These are phyloP conservation scores for Syzygium syzygioides DNA, from an alignment of 441 rosid species.

Conservation along the genomic window DNA sequence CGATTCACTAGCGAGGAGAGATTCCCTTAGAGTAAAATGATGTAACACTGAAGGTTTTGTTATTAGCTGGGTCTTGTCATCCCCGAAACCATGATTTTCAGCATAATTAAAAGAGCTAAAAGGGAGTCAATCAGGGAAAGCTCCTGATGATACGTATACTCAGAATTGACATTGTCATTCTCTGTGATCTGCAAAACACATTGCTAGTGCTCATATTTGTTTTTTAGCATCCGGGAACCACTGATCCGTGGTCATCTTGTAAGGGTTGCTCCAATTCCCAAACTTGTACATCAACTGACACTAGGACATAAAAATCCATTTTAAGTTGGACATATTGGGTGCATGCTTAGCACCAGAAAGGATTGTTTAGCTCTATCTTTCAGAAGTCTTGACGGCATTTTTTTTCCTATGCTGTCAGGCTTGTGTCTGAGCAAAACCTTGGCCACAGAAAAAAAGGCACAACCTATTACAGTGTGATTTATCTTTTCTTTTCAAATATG, in stretches of 20 bases:
- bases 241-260: neutral
- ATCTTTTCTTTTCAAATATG: neutral
- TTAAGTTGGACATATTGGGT: neutral
- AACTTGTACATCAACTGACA: neutral
- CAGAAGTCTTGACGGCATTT: neutral
- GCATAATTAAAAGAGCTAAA: neutral
- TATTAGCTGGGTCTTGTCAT: neutral
- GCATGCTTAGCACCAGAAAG: neutral
- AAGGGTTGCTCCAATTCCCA: neutral
- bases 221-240: neutral
- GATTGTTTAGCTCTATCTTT: neutral
- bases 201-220: neutral
- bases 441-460: neutral
- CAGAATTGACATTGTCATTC: neutral
- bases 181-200: neutral
- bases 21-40: neutral
- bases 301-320: neutral
- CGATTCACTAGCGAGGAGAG: neutral
- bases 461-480: neutral
- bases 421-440: neutral
- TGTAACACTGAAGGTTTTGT: neutral
- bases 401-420: neutral
- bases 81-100: neutral
- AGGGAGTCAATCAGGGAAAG: neutral
- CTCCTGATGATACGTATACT: neutral